A percentile compares a stretch with the other conserved stretches of the same genome.
Evolutionary conservation across 306 rosid genomes (phyloP).

Genomic region (Vigna mungo): DNA sequence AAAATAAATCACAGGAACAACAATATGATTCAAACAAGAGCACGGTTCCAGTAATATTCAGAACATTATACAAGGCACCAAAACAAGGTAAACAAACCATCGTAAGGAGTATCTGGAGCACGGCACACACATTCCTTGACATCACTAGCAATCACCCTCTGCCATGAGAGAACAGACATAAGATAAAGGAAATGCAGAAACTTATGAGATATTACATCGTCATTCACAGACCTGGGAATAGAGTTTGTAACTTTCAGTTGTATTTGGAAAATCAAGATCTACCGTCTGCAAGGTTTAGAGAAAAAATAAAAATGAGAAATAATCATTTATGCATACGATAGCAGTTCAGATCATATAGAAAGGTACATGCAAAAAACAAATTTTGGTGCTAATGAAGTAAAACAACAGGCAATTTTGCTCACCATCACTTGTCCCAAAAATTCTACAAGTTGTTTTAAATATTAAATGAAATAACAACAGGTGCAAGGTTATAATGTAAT

Average conservation of each 20-base stretch:
- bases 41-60: constrained; percentile 13
- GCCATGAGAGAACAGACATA: constrained; percentile 48
- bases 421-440: constrained; percentile 10
- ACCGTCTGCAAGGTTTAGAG: constrained; percentile 67
- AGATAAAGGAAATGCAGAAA: constrained; percentile 30
- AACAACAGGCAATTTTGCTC: not conserved
- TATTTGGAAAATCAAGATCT: constrained; percentile 86
- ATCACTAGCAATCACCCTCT: constrained; percentile 97
- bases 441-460: constrained; percentile 23
- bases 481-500: not conserved
- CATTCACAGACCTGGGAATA: constrained; percentile 84
- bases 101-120: constrained; percentile 98
- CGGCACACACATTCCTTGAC: constrained; percentile 98
- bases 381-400: constrained; percentile 21
- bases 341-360: constrained; percentile 12
- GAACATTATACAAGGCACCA: constrained; percentile 37
- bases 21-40: constrained; percentile 5
- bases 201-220: constrained; percentile 40
- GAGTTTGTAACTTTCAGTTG: constrained; percentile 94
- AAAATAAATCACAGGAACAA: constrained; percentile 29
- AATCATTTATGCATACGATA: not conserved
- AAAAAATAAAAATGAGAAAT: constrained; percentile 23
- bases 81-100: constrained; percentile 65
- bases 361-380: constrained; percentile 18
- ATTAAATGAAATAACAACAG: not conserved